Evolutionary conservation across 1,139 yeast genomes (phyloP).

Genomic region (Candida pseudoviswanathii): DNA sequence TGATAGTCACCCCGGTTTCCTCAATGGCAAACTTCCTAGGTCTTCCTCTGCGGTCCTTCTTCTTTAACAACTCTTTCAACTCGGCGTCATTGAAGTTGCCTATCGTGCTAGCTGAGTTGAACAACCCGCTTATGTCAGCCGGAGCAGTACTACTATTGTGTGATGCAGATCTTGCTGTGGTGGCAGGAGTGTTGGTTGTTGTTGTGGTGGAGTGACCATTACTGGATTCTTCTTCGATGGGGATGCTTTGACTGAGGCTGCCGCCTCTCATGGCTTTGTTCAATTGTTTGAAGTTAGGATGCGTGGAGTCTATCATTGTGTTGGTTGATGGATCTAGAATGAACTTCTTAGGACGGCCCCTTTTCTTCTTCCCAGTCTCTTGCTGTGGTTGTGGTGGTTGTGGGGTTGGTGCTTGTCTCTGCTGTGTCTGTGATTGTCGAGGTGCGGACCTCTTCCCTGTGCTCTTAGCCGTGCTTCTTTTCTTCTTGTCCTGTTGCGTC

Average conservation of each 20-base stretch:
- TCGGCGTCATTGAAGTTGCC: slow-evolving; percentile 39
- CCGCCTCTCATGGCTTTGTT: slow-evolving; percentile 37
- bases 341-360: slow-evolving; percentile 50
- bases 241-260: not conserved
- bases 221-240: not conserved
- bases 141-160: not conserved
- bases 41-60: slow-evolving; percentile 51
- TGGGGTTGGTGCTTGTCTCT: slow-evolving; percentile 9
- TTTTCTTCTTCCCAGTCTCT: slow-evolving; percentile 32
- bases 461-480: slow-evolving; percentile 8
- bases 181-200: slow-evolving; percentile 5
- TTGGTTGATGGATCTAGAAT: slow-evolving; percentile 46
- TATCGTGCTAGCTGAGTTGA: slow-evolving; percentile 32
- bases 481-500: slow-evolving; percentile 6
- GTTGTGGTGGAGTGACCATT: not conserved
- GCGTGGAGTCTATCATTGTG: slow-evolving; percentile 45
- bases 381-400: slow-evolving; percentile 11
- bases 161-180: not conserved
- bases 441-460: slow-evolving; percentile 16
- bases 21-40: slow-evolving; percentile 55
- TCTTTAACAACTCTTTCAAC: slow-evolving; percentile 39
- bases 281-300: slow-evolving; percentile 45
- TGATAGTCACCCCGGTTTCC: slow-evolving; percentile 50
- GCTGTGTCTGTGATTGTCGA: slow-evolving; percentile 16
- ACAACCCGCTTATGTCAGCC: slow-evolving; percentile 15